Evolutionary conservation across 441 rosid genomes (phyloP).

Genomic region (Populus hybrid): DNA sequence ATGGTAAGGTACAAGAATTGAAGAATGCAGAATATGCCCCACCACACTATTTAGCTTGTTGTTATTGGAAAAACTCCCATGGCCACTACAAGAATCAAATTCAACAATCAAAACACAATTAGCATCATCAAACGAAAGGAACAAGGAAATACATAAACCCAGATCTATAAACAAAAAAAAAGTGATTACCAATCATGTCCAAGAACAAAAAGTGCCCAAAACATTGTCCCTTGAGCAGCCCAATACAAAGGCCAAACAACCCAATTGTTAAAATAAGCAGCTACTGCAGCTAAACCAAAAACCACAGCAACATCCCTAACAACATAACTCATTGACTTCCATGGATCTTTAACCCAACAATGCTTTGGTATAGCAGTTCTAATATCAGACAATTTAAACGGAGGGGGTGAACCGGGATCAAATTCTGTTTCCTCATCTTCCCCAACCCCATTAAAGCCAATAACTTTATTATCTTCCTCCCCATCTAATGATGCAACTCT

Average conservation of each 20-base stretch:
- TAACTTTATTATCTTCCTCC: constrained; percentile 17
- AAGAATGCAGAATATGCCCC: constrained; percentile 87
- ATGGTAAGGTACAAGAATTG: constrained; percentile 93
- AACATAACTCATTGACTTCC: constrained; percentile 94
- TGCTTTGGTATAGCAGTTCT: constrained; percentile 96
- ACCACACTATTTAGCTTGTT: constrained; percentile 71
- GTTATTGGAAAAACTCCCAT: constrained; percentile 90
- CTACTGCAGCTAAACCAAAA: constrained; percentile 77
- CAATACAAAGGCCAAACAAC: constrained; percentile 93
- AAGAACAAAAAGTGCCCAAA: constrained; percentile 97
- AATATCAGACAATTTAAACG: constrained; percentile 73
- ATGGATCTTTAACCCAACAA: constrained; percentile 93
- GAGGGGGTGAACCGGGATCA: constrained; percentile 75
- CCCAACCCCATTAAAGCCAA: constrained; percentile 17
- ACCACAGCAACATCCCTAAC: constrained; percentile 74
- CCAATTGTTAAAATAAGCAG: constrained; percentile 69
- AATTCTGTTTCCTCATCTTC: constrained; percentile 29
- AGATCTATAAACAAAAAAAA: background rate
- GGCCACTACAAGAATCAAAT: constrained; percentile 53
- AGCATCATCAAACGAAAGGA: background rate
- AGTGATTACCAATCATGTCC: constrained; percentile 84
- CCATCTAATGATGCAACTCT: constrained; percentile 28
- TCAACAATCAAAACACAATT: background rate
- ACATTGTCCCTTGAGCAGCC: constrained; percentile 95
- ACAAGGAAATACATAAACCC: background rate